These are phyloP conservation scores for Hypoxylon rickii DNA, from an alignment of 495 filamentous ascomycete species.

Conservation along the genomic window DNA sequence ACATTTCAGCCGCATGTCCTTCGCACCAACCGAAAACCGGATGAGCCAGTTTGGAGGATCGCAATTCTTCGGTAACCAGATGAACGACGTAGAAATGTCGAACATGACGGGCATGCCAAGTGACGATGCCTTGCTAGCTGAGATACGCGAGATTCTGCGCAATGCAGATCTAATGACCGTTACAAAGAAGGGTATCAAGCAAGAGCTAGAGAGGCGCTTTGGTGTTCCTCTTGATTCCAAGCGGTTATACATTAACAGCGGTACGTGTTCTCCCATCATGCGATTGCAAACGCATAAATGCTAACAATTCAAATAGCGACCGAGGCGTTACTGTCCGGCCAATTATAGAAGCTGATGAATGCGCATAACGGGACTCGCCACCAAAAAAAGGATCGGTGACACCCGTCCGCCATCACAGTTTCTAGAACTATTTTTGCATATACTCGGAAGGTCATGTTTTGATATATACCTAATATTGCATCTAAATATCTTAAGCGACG, in stretches of 20 bases:
- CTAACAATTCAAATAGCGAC: slow-evolving; percentile 62
- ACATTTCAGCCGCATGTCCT: slow-evolving; percentile 70
- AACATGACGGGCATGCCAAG: slow-evolving; percentile 70
- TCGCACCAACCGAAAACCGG: slow-evolving; percentile 71
- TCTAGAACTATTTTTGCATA: slow-evolving; percentile 24
- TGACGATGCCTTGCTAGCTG: slow-evolving; percentile 87
- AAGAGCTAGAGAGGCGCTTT: slow-evolving; percentile 88
- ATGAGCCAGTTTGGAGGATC: slow-evolving; percentile 58
- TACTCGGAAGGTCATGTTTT: slow-evolving; percentile 26
- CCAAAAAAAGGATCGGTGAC: too few relatives aligned
- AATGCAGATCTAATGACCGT: slow-evolving; percentile 95
- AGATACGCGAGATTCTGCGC: slow-evolving; percentile 90
- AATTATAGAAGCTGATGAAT: slow-evolving; percentile 53
- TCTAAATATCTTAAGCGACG: background rate
- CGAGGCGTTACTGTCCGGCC: slow-evolving; percentile 73
- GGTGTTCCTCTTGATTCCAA: slow-evolving; percentile 77
- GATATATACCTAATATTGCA: background rate
- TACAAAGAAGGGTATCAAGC: slow-evolving; percentile 97
- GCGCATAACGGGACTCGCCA: too few relatives aligned
- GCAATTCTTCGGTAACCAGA: slow-evolving; percentile 56
- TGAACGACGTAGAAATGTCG: slow-evolving; percentile 70
- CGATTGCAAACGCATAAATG: background rate
- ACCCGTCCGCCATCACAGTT: background rate
- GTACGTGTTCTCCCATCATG: slow-evolving; percentile 56
- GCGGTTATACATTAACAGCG: slow-evolving; percentile 90